Percentiles rank a stretch among this genome's conserved stretches.
Evolutionary conservation across 495 filamentous ascomycete species (phyloP).

Genomic region (Penicillium fimorum): DNA sequence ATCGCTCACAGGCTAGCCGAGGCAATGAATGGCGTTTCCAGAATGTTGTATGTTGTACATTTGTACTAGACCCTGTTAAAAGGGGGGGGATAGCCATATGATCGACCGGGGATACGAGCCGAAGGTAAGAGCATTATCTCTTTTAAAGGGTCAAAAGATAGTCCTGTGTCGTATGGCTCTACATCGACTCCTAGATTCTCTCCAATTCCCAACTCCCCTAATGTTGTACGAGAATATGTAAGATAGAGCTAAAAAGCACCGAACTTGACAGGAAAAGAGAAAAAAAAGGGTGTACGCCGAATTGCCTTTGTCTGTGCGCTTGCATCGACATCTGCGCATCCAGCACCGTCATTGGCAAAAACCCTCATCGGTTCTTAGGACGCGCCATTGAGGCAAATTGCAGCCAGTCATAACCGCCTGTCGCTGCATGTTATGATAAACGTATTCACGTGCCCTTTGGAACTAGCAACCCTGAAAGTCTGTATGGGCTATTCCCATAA

Average conservation of each 20-base stretch:
- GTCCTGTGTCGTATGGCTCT: not conserved
- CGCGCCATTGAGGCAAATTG: conserved; percentile 1
- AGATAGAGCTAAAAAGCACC: not conserved
- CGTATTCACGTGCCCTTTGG: not conserved
- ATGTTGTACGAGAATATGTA: not conserved
- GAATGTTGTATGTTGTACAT: not conserved
- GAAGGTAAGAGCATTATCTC: not conserved
- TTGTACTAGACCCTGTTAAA: not conserved
- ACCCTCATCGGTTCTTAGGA: conserved; percentile 3
- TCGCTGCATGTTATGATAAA: conserved; percentile 19
- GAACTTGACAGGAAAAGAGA: not conserved
- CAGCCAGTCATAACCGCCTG: conserved; percentile 15
- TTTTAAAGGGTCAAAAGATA: not conserved
- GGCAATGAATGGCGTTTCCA: not conserved
- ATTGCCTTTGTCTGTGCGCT: conserved; percentile 24
- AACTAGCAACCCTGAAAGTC: conserved; percentile 2
- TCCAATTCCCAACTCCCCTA: not conserved
- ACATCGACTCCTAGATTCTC: not conserved
- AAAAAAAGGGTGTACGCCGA: conserved; percentile 1
- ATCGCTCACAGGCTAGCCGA: not conserved
- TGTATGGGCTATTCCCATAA: not conserved
- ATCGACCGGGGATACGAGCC: not conserved
- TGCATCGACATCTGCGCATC: conserved; percentile 11
- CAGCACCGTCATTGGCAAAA: conserved; percentile 11
- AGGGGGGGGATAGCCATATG: not conserved